A percentile compares a stretch with the other conserved stretches of the same genome.
Evolutionary conservation across 2,329 filamentous ascomycete genomes (phyloP).

Genomic region (Westerdykella ornata): DNA sequence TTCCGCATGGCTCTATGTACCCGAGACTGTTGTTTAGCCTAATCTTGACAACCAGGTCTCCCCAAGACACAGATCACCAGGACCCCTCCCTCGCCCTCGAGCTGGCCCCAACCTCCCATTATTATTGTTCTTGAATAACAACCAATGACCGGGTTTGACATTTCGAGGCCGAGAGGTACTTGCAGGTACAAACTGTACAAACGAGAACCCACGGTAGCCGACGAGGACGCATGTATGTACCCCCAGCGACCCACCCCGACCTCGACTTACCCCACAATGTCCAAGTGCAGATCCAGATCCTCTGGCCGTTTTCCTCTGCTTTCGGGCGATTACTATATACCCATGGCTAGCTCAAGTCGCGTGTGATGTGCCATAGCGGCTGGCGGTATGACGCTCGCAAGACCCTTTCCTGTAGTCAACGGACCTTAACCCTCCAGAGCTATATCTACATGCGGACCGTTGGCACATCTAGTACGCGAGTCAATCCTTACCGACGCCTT

Average conservation of each 20-base stretch:
- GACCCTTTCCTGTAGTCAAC: conserved; percentile 11
- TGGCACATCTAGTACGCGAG: conserved; percentile 15
- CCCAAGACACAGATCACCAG: conserved; percentile 17
- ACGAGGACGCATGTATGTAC: conserved; percentile 17
- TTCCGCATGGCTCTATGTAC: conserved; percentile 10
- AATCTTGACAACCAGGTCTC: conserved; percentile 12
- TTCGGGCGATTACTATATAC: conserved; percentile 13
- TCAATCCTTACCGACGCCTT: conserved; percentile 1
- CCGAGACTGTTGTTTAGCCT: conserved; percentile 23
- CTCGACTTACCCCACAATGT: conserved; percentile 28
- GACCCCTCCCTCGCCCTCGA: conserved; percentile 13
- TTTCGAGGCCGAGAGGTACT: conserved; percentile 16
- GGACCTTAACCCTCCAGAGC: conserved; percentile 11
- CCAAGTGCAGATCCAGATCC: conserved; percentile 25
- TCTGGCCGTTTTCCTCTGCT: conserved; percentile 17
- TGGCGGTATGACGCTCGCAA: conserved; percentile 14
- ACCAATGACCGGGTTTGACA: conserved; percentile 1
- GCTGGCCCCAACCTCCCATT: conserved; percentile 10
- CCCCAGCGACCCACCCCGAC: not conserved
- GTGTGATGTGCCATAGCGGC: conserved; percentile 15
- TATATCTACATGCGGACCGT: conserved; percentile 6
- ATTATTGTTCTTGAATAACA: not conserved
- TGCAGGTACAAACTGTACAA: conserved; percentile 18
- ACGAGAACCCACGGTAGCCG: conserved; percentile 2
- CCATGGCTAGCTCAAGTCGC: conserved; percentile 14